Percentiles rank a stretch among this genome's conserved stretches.
Conservation (phyloP, 2,329 filamentous ascomycete genomes). For the Sporothrix protearum region DNA sequence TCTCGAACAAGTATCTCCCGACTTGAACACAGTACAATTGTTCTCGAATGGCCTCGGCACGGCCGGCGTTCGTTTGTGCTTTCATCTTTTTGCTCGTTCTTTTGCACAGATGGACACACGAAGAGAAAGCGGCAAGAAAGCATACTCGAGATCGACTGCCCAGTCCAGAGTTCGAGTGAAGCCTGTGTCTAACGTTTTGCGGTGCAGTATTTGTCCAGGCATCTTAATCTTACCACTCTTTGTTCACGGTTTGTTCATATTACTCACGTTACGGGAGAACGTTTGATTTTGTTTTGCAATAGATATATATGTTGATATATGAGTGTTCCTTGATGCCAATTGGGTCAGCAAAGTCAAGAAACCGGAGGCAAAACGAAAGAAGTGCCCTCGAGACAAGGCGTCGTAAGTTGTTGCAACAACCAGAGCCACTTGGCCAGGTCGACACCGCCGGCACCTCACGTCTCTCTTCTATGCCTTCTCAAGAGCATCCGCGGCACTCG, state of each 20-base stretch:
- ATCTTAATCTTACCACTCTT: no score
- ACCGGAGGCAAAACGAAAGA: neutral
- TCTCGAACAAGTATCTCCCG: neutral
- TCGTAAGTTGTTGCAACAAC: neutral
- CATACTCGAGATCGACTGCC: neutral
- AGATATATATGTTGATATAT: neutral
- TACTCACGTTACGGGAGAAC: neutral
- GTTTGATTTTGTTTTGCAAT: neutral
- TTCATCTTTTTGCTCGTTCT: no score
- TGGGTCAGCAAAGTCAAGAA: neutral
- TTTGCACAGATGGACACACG: neutral
- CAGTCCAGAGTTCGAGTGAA: neutral
- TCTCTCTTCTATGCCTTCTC: neutral
- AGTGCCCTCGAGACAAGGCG: neutral
- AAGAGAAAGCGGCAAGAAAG: neutral
- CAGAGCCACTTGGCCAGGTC: neutral
- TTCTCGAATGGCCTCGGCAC: slow-evolving; percentile 11
- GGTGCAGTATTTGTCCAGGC: neutral
- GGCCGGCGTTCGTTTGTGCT: neutral
- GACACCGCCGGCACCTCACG: neutral
- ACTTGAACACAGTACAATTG: neutral
- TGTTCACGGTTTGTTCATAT: neutral
- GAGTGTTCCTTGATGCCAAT: neutral
- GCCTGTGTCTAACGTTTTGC: neutral
- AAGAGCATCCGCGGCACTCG: neutral